phyloP scores from a whole-genome alignment of 441 rosid species.

The Mallotus japonicus region DNA sequence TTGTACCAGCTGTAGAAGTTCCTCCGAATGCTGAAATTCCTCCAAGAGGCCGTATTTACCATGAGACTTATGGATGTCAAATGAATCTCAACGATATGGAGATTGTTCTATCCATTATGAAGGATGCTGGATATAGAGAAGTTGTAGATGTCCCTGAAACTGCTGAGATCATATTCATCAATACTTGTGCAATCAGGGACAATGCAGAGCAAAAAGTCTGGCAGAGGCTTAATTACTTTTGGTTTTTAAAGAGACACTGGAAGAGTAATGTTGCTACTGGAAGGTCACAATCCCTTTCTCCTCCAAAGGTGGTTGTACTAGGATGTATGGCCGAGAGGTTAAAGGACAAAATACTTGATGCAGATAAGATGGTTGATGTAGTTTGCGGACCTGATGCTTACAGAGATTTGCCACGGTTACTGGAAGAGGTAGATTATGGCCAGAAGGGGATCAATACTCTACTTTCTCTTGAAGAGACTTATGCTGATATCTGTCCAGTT shows the following conservation, averaged over 20 bases:
- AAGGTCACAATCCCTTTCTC: conserved; percentile 58
- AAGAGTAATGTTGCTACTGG: conserved; percentile 69
- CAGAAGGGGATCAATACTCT: conserved; percentile 93
- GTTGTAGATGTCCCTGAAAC: conserved; percentile 69
- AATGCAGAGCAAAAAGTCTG: conserved; percentile 92
- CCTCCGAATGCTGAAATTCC: conserved; percentile 30
- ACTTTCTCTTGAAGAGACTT: conserved; percentile 92
- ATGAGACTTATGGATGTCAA: conserved; percentile 93
- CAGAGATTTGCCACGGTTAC: conserved; percentile 78
- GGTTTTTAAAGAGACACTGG: conserved; percentile 93
- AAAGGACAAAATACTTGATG: conserved; percentile 84
- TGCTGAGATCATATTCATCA: conserved; percentile 84
- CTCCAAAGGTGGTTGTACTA: conserved; percentile 91
- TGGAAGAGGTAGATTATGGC: conserved; percentile 87
- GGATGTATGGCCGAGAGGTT: conserved; percentile 98
- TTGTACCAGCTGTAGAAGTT: conserved; percentile 34
- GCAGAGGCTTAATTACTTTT: conserved; percentile 95
- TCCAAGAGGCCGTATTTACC: conserved; percentile 73
- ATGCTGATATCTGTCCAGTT: conserved; percentile 81
- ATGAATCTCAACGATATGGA: conserved; percentile 97
- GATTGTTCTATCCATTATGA: conserved; percentile 88
- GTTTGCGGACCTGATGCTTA: conserved; percentile 97
- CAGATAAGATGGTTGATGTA: conserved; percentile 98
- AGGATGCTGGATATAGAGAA: conserved; percentile 71
- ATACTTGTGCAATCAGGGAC: conserved; percentile 91